These are phyloP conservation scores for Globisporangium paddicum DNA, from an alignment of 352 stramenopile genomes.

Conservation along the genomic window DNA sequence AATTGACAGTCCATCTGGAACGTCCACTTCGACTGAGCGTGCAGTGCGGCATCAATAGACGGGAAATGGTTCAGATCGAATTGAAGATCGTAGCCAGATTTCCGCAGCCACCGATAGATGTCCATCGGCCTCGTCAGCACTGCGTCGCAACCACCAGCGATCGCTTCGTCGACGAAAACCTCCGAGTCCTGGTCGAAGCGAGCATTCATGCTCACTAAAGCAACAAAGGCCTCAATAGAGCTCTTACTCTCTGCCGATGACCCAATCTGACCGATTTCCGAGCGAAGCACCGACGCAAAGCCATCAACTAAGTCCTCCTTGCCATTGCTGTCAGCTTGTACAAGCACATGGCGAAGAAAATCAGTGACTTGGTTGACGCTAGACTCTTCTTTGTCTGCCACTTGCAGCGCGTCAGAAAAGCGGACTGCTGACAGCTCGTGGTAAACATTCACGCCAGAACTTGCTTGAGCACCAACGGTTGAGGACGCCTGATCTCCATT, in stretches of 20 bases:
- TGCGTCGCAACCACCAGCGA: conserved; percentile 9
- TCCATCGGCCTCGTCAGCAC: conserved; percentile 21
- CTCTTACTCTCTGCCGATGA: conserved; percentile 29
- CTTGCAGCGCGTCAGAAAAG: conserved; percentile 30
- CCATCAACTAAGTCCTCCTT: conserved; percentile 2
- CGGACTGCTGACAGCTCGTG: conserved; percentile 23
- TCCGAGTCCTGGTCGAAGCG: conserved; percentile 4
- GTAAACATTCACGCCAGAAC: conserved; percentile 11
- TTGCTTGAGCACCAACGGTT: not conserved
- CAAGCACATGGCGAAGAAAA: conserved; percentile 28
- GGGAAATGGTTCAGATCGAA: conserved; percentile 46
- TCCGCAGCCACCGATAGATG: conserved; percentile 43
- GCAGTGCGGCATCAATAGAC: conserved; percentile 32
- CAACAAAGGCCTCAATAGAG: conserved; percentile 25
- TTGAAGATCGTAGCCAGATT: conserved; percentile 52
- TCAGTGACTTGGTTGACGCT: conserved; percentile 21
- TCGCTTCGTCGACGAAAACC: not conserved
- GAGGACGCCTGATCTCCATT: not conserved
- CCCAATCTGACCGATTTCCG: conserved; percentile 18
- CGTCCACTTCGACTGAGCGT: conserved; percentile 61
- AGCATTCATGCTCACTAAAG: conserved; percentile 18
- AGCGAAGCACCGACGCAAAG: conserved; percentile 15
- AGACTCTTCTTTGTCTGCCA: conserved; percentile 17
- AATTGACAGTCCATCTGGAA: conserved; percentile 72
- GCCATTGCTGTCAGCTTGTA: conserved; percentile 10